Evolutionary conservation across 192 early-diverging fungal species (phyloP).

Genomic region (Anaeromyces robustus): DNA sequence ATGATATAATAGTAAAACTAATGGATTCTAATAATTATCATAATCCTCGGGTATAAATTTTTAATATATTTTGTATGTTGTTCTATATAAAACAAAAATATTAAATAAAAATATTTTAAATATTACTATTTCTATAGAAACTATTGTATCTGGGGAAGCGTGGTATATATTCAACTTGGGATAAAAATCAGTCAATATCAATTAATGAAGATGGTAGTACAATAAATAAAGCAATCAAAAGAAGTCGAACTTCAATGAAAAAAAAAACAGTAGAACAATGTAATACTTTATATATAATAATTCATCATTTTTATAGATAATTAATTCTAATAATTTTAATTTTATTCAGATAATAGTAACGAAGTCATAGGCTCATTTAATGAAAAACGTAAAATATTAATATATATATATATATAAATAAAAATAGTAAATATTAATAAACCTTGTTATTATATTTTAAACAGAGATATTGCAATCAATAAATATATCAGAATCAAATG

Average conservation of each 20-base stretch:
- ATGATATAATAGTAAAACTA: no score
- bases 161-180: neutral
- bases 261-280: neutral
- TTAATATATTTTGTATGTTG: no score
- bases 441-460: no score
- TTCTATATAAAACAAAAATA: no score
- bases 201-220: neutral
- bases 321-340: no score
- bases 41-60: no score
- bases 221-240: neutral
- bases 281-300: no score
- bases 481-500: neutral
- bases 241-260: neutral
- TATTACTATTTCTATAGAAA: neutral
- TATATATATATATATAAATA: no score
- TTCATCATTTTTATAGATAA: no score
- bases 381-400: neutral
- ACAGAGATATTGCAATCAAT: neutral
- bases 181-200: neutral
- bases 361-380: neutral
- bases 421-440: no score
- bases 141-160: neutral
- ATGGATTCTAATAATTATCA: no score
- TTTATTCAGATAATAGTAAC: neutral
- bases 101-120: no score